Percentiles rank a stretch among this genome's conserved stretches.
Conservation (phyloP, 371 early-diverging fungal species). For the Umbelopsis sp. region DNA sequence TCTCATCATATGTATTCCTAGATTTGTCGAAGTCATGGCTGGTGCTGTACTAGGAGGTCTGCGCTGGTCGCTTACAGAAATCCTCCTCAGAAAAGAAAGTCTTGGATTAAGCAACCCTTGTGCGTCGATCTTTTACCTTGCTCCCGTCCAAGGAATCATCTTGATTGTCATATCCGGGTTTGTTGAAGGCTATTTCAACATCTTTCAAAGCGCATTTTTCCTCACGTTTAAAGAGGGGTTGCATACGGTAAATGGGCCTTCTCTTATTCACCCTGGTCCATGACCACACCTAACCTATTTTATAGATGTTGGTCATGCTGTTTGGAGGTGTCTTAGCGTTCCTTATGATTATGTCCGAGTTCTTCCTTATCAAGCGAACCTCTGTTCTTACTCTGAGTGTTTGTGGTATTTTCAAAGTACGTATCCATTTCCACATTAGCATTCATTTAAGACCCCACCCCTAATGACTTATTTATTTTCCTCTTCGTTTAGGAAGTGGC, state of each 20-base stretch:
- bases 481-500: conserved; percentile 60
- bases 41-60: conserved; percentile 87
- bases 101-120: conserved; percentile 85
- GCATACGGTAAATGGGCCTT: conserved; percentile 34
- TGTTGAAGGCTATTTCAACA: conserved; percentile 65
- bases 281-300: not conserved
- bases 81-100: conserved; percentile 74
- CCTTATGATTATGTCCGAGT: conserved; percentile 88
- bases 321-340: conserved; percentile 86
- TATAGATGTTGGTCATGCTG: conserved; percentile 39
- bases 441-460: not conserved
- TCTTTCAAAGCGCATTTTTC: conserved; percentile 57
- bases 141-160: conserved; percentile 74
- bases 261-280: not conserved
- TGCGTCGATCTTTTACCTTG: conserved; percentile 74
- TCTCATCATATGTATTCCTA: conserved; percentile 3
- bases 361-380: conserved; percentile 82
- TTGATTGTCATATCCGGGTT: conserved; percentile 65
- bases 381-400: conserved; percentile 90
- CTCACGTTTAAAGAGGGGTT: conserved; percentile 36
- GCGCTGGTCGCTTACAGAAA: conserved; percentile 88
- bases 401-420: conserved; percentile 87
- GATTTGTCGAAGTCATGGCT: conserved; percentile 64
- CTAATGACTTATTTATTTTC: not conserved
- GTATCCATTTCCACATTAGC: not conserved